Base-by-base conservation (phyloP, 176 grass and related monocot species). In the Paspalum notatum region DNA sequence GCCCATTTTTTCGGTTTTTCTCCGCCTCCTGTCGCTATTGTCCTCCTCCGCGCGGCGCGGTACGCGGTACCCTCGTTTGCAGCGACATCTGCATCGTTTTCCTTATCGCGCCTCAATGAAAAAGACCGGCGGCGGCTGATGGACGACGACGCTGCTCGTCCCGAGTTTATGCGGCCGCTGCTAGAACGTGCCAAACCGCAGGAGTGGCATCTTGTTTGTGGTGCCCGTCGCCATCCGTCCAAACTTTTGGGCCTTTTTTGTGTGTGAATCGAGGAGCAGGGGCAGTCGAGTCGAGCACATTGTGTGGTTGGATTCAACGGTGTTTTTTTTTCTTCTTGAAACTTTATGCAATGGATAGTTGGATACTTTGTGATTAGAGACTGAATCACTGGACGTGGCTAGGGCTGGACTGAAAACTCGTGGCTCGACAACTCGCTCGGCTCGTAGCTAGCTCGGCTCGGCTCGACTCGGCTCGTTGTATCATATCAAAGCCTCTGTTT, bases 131-230 rank as follows among this genome's bases (percentile, higher is more conserved):
- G 66, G 24, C 79, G 44, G 20, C 26, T 66, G 27, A 46, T 1
- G 26, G 57, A 24, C 57, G n/a, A 7, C 42, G 42, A 47, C 7
- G 58, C 9, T 11, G 52, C 17, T 44, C 41, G 44, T 41, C 26
- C 45, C 0, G 58, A 62, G 20, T 13, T 74, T 37, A 8, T 10
- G 39, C 55, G 20, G 65, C 65, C 32, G 79, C 68, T 68, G 63
- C 32, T 66, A 32, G n/a, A 53, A 21, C 72, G 56, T 77, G 65
- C 79, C 79, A 20, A 63, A 54, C 42, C 63, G 16, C 37, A 45
- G 53, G 12, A 48, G 47, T 24, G 79, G 37, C 72, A 5, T 15
- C 8, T 68, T 51, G 17, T 55, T 51, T 0, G 0, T 2, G 1
- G 20, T 57, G 55, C 32, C 32, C 32, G 45, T 9, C 13, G 46